phyloP scores from a whole-genome alignment of 2,329 filamentous ascomycete genomes.

The Neofusicoccum umdonicola region DNA sequence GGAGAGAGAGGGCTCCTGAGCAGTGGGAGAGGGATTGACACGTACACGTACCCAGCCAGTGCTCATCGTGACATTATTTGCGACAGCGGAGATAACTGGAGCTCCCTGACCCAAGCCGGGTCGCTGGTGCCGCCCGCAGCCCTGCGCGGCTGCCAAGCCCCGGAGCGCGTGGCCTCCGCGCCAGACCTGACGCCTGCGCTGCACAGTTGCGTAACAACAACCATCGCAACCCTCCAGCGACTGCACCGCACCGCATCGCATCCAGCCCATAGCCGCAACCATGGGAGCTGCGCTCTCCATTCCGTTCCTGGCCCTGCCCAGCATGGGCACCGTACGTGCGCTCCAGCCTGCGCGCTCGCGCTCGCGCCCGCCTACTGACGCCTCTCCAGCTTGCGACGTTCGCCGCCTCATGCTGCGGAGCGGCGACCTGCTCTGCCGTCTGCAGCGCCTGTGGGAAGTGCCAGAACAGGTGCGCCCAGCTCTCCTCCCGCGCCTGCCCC shows the following conservation, averaged over 20 bases:
- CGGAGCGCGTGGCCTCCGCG: conserved; percentile 4
- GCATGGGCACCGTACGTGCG: conserved; percentile 73
- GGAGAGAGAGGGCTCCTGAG: conserved; percentile 1
- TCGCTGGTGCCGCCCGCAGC: conserved; percentile 3
- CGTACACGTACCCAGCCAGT: conserved; percentile 5
- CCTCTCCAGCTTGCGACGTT: conserved; percentile 66
- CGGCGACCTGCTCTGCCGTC: conserved; percentile 92
- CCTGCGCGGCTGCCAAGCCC: conserved; percentile 7
- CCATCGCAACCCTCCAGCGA: not conserved
- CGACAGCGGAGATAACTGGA: conserved; percentile 15
- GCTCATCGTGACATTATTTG: conserved; percentile 8
- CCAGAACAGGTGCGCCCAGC: conserved; percentile 71
- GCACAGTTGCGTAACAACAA: conserved; percentile 13
- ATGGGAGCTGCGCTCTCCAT: conserved; percentile 94
- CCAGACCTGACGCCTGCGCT: not conserved
- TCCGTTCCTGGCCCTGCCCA: conserved; percentile 84
- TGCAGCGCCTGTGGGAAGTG: conserved; percentile 96
- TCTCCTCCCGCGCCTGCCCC: not conserved
- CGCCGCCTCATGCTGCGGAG: conserved; percentile 89
- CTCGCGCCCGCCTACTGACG: conserved; percentile 23
- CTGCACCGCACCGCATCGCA: not conserved
- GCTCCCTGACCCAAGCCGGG: not conserved
- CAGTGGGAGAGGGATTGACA: conserved; percentile 12
- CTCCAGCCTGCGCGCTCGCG: conserved; percentile 10
- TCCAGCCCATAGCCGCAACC: conserved; percentile 21